Evolutionary conservation across 2,329 filamentous ascomycete genomes (phyloP).

Genomic region (Xylaria digitata): DNA sequence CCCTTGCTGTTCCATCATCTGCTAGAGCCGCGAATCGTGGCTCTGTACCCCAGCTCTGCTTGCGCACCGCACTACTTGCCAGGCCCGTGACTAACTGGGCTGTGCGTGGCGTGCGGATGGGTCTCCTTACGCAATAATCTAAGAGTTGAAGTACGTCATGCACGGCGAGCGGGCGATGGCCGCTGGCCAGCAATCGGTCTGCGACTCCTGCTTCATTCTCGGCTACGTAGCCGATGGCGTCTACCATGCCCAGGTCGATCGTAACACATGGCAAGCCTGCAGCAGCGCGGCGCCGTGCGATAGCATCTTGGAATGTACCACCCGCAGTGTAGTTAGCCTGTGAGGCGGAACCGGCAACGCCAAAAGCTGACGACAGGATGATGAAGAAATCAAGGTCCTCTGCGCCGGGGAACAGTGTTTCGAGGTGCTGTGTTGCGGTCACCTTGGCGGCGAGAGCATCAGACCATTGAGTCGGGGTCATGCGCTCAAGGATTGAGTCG

Average conservation of each 20-base stretch:
- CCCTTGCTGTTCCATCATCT: too few relatives aligned
- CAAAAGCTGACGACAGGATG: conserved; percentile 5
- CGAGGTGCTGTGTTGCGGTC: too few relatives aligned
- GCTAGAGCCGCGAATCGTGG: too few relatives aligned
- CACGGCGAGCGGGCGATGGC: not conserved
- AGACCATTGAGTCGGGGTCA: too few relatives aligned
- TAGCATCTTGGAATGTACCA: not conserved
- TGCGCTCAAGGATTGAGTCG: too few relatives aligned
- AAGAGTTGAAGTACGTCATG: not conserved
- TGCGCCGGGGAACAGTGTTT: too few relatives aligned
- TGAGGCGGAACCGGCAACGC: not conserved
- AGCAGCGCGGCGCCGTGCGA: not conserved
- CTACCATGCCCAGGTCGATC: not conserved
- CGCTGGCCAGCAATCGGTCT: not conserved
- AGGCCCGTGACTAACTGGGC: too few relatives aligned
- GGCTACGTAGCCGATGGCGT: not conserved
- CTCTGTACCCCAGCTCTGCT: too few relatives aligned
- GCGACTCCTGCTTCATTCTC: not conserved
- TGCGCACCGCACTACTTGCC: too few relatives aligned
- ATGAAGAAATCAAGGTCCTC: conserved; percentile 16
- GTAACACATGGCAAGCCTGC: not conserved
- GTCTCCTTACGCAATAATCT: too few relatives aligned
- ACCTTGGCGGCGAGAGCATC: too few relatives aligned
- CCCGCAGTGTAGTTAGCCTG: conserved; percentile 19
- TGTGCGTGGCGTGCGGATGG: too few relatives aligned